Percentiles rank a stretch among this genome's conserved stretches.
These are phyloP conservation scores for Gamarada debralockiae DNA, from an alignment of 495 filamentous ascomycete genomes.

Conservation along the genomic window DNA sequence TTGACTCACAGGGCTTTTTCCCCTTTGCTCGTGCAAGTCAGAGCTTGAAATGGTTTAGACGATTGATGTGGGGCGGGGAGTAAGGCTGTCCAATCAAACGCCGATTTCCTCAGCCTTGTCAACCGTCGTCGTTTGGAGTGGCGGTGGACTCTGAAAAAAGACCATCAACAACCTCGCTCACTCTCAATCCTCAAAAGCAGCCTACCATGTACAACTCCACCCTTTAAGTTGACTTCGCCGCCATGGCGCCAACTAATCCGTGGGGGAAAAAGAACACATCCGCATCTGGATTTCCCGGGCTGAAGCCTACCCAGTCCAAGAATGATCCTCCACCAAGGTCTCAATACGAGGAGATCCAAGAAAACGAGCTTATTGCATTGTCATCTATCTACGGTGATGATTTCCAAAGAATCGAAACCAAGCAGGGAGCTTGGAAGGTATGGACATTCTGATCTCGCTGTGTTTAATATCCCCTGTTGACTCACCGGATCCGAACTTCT, in stretches of 20 bases:
- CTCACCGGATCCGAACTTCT: neutral
- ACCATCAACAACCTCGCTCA: neutral
- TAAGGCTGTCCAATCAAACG: too few relatives aligned
- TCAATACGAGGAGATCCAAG: conserved; percentile 79
- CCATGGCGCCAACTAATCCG: conserved; percentile 22
- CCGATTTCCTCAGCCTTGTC: too few relatives aligned
- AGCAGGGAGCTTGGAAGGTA: conserved; percentile 84
- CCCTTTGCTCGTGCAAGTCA: too few relatives aligned
- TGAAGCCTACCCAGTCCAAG: conserved; percentile 24
- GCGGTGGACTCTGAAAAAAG: neutral
- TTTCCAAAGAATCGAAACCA: conserved; percentile 64
- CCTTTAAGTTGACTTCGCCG: conserved; percentile 10
- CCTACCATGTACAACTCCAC: conserved; percentile 14
- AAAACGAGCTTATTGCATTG: conserved; percentile 83
- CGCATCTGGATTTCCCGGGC: conserved; percentile 32
- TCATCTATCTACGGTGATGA: conserved; percentile 92
- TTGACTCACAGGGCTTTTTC: too few relatives aligned
- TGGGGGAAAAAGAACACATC: conserved; percentile 27
- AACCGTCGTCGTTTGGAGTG: neutral
- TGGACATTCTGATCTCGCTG: conserved; percentile 10
- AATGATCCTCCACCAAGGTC: conserved; percentile 32
- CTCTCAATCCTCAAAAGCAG: neutral
- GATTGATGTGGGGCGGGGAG: too few relatives aligned
- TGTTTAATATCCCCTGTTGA: neutral
- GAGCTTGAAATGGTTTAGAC: too few relatives aligned